phyloP scores from a whole-genome alignment of 805 yeast genomes.

The Yarrowia alimentaria region DNA sequence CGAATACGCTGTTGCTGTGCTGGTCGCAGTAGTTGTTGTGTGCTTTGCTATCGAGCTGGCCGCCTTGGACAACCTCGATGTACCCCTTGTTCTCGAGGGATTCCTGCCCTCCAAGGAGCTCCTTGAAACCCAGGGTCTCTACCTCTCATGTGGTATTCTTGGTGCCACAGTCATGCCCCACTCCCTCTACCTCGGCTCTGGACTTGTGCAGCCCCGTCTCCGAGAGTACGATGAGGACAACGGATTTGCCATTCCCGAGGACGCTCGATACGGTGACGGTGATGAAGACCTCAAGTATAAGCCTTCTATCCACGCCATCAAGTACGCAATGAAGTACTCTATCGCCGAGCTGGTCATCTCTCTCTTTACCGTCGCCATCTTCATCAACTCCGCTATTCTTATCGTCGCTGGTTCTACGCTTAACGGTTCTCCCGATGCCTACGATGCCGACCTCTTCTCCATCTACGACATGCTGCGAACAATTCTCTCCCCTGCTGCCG shows the following conservation, averaged over 20 bases:
- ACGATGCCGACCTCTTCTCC: slow-evolving; percentile 77
- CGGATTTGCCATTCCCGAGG: slow-evolving; percentile 43
- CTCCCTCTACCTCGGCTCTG: slow-evolving; percentile 78
- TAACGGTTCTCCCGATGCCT: slow-evolving; percentile 57
- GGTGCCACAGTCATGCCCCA: slow-evolving; percentile 98
- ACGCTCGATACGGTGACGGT: slow-evolving; percentile 31
- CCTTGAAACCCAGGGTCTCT: slow-evolving; percentile 63
- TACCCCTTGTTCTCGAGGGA: slow-evolving; percentile 57
- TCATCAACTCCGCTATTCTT: slow-evolving; percentile 84
- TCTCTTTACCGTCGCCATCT: slow-evolving; percentile 81
- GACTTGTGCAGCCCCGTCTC: slow-evolving; percentile 80
- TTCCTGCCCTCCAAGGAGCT: slow-evolving; percentile 67
- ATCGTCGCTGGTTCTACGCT: slow-evolving; percentile 91
- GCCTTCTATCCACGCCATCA: slow-evolving; percentile 79
- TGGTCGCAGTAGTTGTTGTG: slow-evolving; percentile 70
- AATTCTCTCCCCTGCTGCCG: slow-evolving; percentile 82
- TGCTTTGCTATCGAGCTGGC: slow-evolving; percentile 73
- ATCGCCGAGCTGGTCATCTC: slow-evolving; percentile 81
- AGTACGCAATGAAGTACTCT: slow-evolving; percentile 74
- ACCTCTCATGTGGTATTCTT: slow-evolving; percentile 74
- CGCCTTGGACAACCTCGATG: slow-evolving; percentile 47
- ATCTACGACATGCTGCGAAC: slow-evolving; percentile 67
- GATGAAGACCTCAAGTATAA: slow-evolving; percentile 43
- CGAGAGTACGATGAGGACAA: slow-evolving; percentile 66
- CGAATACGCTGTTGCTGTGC: slow-evolving; percentile 67